phyloP scores from a whole-genome alignment of 768 basidiomycete genomes.

The Trametes maxima region DNA sequence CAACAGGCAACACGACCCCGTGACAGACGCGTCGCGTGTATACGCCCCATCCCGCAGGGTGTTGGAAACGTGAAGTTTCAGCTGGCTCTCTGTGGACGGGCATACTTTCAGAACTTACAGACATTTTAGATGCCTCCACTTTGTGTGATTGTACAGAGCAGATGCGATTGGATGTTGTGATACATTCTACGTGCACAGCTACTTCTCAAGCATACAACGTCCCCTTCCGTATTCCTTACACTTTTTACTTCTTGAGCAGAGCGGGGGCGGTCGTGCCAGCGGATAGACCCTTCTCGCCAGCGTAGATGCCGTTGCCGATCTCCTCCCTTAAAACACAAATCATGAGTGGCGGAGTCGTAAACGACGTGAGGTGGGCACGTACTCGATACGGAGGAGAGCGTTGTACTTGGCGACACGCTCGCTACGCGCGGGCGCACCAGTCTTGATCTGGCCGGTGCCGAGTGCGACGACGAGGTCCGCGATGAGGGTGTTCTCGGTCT shows the following conservation, averaged over 20 bases:
- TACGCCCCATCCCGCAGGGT: not conserved
- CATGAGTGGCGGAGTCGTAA: conserved; percentile 18
- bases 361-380: conserved; percentile 36
- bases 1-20: conserved; percentile 17
- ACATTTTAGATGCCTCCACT: not conserved
- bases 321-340: conserved; percentile 60
- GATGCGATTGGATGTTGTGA: conserved; percentile 9
- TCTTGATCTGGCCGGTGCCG: conserved; percentile 95
- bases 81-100: too few species aligned
- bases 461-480: conserved; percentile 95
- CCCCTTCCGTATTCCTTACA: not conserved
- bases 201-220: conserved; percentile 20
- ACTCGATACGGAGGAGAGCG: conserved; percentile 87
- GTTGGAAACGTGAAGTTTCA: not conserved
- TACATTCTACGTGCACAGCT: conserved; percentile 19
- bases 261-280: conserved; percentile 74
- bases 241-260: conserved; percentile 54
- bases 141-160: not conserved
- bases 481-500: conserved; percentile 97
- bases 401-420: conserved; percentile 99
- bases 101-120: too few species aligned
- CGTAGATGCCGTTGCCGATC: conserved; percentile 69
- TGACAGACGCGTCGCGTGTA: conserved; percentile 19
- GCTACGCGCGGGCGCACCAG: conserved; percentile 92
- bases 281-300: conserved; percentile 79